Evolutionary conservation across 106 monocot genomes (phyloP).

Genomic region (Cymbidium sinense): DNA sequence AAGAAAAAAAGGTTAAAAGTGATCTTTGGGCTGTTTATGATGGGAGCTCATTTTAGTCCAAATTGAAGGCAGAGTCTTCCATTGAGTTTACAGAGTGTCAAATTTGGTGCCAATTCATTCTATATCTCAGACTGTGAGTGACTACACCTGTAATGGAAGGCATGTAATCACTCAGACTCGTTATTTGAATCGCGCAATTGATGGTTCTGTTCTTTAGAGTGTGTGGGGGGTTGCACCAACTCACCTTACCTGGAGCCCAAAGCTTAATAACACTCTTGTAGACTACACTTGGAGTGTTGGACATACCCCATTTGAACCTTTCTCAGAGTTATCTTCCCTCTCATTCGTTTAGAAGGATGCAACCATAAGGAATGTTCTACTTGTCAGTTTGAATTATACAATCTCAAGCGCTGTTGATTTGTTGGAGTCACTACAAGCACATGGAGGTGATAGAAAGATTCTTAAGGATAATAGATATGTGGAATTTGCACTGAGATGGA

Average conservation of each 20-base stretch:
- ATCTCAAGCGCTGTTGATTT: conserved; percentile 62
- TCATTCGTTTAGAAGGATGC: conserved; percentile 93
- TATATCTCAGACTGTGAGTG: conserved; percentile 79
- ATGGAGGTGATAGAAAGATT: conserved; percentile 91
- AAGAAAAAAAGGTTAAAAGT: too few species aligned
- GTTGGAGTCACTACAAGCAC: conserved; percentile 52
- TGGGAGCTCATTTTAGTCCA: too few species aligned
- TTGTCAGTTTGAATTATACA: conserved; percentile 70
- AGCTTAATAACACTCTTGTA: conserved; percentile 61
- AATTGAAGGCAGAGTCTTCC: too few species aligned
- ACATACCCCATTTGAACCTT: conserved; percentile 91
- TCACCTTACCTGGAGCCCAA: conserved; percentile 73
- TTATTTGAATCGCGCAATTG: conserved; percentile 65
- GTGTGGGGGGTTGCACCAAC: conserved; percentile 91
- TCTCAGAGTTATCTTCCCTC: conserved; percentile 57
- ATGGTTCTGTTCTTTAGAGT: conserved; percentile 77
- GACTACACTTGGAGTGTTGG: conserved; percentile 96
- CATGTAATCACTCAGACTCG: conserved; percentile 75
- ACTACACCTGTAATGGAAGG: conserved; percentile 93
- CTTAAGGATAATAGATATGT: conserved; percentile 43
- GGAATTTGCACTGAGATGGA: conserved; percentile 92
- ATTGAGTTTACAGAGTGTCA: too few species aligned
- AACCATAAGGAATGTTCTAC: conserved; percentile 70
- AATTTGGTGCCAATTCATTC: too few species aligned
- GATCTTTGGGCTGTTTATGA: too few species aligned